Evolutionary conservation across 345 rosid species (phyloP).

Genomic region (Mallotus nudiflorus): DNA sequence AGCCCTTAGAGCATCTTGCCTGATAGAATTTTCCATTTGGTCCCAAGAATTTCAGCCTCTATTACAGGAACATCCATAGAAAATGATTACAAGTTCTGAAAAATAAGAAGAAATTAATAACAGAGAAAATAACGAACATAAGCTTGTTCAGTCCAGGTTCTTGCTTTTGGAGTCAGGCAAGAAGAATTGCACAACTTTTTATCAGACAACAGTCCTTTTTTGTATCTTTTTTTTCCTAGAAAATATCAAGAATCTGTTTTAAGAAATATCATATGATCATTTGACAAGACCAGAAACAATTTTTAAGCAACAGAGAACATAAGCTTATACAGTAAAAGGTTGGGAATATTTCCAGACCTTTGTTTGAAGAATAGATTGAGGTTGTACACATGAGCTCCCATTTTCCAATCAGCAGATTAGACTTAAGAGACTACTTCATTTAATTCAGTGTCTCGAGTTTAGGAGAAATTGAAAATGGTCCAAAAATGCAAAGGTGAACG

Average conservation of each 20-base stretch:
- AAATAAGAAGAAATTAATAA: no score
- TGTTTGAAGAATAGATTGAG: constrained; percentile 36
- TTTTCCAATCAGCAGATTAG: constrained; percentile 34
- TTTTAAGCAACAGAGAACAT: neutral
- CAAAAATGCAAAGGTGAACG: no score
- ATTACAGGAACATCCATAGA: constrained; percentile 10
- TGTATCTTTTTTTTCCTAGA: no score
- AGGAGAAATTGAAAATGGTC: no score
- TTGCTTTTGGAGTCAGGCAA: no score
- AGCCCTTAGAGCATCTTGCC: constrained; percentile 45
- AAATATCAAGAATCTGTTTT: no score
- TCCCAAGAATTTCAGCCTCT: constrained; percentile 48
- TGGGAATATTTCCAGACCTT: constrained; percentile 14
- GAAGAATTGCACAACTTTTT: no score
- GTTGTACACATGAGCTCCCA: constrained; percentile 48
- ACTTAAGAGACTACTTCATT: constrained; percentile 30
- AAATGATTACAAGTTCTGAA: no score
- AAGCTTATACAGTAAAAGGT: neutral
- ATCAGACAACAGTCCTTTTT: no score
- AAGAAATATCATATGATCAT: no score
- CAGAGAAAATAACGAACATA: no score
- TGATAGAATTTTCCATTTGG: constrained; percentile 53
- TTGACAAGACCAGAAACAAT: neutral
- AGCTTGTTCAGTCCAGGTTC: no score
- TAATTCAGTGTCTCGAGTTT: constrained; percentile 24